phyloP scores from a whole-genome alignment of 768 basidiomycete species.

The Agaricus blazei region DNA sequence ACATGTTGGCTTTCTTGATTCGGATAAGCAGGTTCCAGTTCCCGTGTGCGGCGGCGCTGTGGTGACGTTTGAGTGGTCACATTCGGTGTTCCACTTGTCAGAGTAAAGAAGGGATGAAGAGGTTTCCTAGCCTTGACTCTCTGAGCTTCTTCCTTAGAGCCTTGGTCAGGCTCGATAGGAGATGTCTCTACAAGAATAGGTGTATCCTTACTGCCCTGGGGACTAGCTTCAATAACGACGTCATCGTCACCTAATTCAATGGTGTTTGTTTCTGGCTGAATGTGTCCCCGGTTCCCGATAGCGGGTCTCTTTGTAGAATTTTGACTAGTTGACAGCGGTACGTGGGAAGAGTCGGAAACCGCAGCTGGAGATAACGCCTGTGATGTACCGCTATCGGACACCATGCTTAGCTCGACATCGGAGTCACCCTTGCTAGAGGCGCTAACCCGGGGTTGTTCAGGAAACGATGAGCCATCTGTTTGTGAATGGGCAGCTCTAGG shows the following conservation, averaged over 20 bases:
- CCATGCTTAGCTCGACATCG: not conserved
- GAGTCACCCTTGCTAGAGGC: not conserved
- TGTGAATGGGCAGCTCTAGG: not conserved
- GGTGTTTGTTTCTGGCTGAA: not conserved
- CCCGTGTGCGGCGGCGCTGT: constrained; percentile 10
- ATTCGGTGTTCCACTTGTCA: constrained; percentile 19
- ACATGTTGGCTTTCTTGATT: constrained; percentile 51
- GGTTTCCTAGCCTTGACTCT: constrained; percentile 21
- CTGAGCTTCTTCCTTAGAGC: not conserved
- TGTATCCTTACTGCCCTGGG: constrained; percentile 28
- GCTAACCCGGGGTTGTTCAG: not conserved
- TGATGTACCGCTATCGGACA: constrained; percentile 1
- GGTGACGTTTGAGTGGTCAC: constrained; percentile 4
- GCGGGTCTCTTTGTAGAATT: not conserved
- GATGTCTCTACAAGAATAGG: constrained; percentile 43
- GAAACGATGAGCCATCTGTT: not conserved
- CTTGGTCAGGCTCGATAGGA: constrained; percentile 23
- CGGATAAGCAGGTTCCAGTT: constrained; percentile 39
- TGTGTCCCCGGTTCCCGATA: not conserved
- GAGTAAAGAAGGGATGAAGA: constrained; percentile 42
- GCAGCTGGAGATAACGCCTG: not conserved
- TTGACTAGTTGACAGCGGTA: not conserved
- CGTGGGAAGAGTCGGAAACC: not conserved
- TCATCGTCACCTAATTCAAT: constrained; percentile 1
- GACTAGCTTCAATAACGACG: not conserved